phyloP scores from a whole-genome alignment of 2,329 filamentous ascomycete genomes.

The Aspergillus viridinutans region DNA sequence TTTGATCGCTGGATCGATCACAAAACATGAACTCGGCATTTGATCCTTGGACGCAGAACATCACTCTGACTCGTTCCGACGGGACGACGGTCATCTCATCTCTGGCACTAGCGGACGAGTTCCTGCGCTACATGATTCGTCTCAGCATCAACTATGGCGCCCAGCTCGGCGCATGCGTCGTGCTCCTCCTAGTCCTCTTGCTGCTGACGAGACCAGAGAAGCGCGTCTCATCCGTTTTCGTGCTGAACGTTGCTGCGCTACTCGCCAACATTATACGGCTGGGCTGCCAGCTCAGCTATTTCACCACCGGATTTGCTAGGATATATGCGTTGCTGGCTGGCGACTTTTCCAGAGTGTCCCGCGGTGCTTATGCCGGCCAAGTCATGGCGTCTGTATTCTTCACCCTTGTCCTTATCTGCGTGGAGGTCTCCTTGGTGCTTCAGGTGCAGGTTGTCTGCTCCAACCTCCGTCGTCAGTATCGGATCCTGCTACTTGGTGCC shows the following conservation, averaged over 20 bases:
- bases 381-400: constrained; percentile 48
- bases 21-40: constrained; percentile 30
- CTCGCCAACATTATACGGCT: constrained; percentile 56
- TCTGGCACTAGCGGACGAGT: constrained; percentile 43
- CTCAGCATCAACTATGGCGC: constrained; percentile 62
- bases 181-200: constrained; percentile 63
- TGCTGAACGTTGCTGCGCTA: constrained; percentile 62
- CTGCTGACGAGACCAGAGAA: constrained; percentile 64
- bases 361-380: constrained; percentile 43
- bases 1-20: not conserved
- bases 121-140: constrained; percentile 45
- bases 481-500: constrained; percentile 42
- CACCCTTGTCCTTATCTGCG: constrained; percentile 50
- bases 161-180: constrained; percentile 65
- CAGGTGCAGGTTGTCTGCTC: constrained; percentile 62
- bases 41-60: constrained; percentile 50
- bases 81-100: constrained; percentile 40
- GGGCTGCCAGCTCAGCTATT: constrained; percentile 46
- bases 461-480: constrained; percentile 43
- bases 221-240: constrained; percentile 59
- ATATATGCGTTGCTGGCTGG: constrained; percentile 57
- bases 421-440: constrained; percentile 58
- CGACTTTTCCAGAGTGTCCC: constrained; percentile 52
- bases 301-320: constrained; percentile 57
- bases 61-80: constrained; percentile 47